A percentile compares a stretch with the other conserved stretches of the same genome.
These are phyloP conservation scores for Penicillium sp. DNA, from an alignment of 2,329 filamentous ascomycete genomes.

Conservation along the genomic window DNA sequence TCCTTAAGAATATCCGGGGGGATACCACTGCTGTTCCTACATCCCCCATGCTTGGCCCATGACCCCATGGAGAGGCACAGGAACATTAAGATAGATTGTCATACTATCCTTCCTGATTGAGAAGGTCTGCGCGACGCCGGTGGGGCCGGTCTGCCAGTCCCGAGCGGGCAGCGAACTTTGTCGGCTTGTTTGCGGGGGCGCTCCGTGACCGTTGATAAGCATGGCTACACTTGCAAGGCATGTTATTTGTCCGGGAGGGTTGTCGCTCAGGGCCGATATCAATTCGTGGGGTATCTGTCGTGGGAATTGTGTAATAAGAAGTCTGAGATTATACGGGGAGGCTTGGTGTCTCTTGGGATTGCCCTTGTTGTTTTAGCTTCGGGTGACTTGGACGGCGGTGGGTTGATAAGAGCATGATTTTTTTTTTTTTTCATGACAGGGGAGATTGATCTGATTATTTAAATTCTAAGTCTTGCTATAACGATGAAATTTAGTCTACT, in stretches of 20 bases:
- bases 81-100: conserved; percentile 27
- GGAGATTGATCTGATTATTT: background rate
- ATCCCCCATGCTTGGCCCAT: conserved; percentile 1
- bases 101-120: conserved; percentile 21
- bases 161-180: conserved; percentile 3
- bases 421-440: background rate
- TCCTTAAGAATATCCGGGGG: background rate
- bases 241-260: conserved; percentile 7
- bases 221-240: background rate
- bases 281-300: conserved; percentile 1
- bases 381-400: background rate
- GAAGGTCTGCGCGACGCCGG: conserved; percentile 28
- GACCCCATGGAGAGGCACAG: conserved; percentile 11
- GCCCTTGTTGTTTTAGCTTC: conserved; percentile 7
- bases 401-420: background rate
- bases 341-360: conserved; percentile 8
- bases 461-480: background rate
- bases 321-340: background rate
- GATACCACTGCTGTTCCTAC: background rate
- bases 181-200: conserved; percentile 24
- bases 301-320: conserved; percentile 14
- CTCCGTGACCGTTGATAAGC: conserved; percentile 9
- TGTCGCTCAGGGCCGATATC: conserved; percentile 2
- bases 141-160: conserved; percentile 13
- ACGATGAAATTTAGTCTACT: background rate